Evolutionary conservation across 108 stramenopile species (phyloP), one percentile per base, ranked within the genome.

Genomic region (Skeletonema potamos): DNA sequence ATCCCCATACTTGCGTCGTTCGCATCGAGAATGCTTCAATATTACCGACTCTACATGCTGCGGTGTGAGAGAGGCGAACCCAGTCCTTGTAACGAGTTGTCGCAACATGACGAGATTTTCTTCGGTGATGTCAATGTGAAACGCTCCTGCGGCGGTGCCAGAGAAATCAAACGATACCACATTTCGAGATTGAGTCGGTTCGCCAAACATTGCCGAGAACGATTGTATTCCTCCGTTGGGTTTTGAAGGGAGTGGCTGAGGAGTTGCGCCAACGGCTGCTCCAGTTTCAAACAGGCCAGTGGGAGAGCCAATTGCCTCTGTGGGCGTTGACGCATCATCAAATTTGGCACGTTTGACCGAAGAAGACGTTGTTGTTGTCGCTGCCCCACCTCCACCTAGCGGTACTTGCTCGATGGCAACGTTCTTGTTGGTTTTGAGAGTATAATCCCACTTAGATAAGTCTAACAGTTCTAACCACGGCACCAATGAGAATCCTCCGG

Each of bases 381-480:
- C 22, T 51, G n/a, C 22, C 13, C 51, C 61, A 11, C 27, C 17
- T 29, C 60, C 74, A 28, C 36, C 62, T 12, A 51, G 6, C 9
- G 48, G 48, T 0, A 51, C 48, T 51, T 51, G 48, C 22, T 51
- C 48, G 22, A 51, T 51, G 18, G 48, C 48, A 51, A 51, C 48
- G 8, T 64, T 64, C 13, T 30, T 32, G 43, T 44, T 18, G 27
- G 29, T n/a, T 36, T 41, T 22, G 48, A 54, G 61, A 18, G 44
- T 72, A 32, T 76, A 60, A 61, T 85, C 84, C 93, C 93, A 94
- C 55, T 91, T 89, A 12, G 85, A 78, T 27, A 92, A 68, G 67
- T 93, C 83, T 8, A 96, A 67, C 27, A 96, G 72, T 61, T 94
- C 92, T 24, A 96, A 72, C 96, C 96, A 96, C 13, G 96, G 90